These are phyloP conservation scores for Aspergillus steynii DNA, from an alignment of 495 filamentous ascomycete species.

Conservation along the genomic window DNA sequence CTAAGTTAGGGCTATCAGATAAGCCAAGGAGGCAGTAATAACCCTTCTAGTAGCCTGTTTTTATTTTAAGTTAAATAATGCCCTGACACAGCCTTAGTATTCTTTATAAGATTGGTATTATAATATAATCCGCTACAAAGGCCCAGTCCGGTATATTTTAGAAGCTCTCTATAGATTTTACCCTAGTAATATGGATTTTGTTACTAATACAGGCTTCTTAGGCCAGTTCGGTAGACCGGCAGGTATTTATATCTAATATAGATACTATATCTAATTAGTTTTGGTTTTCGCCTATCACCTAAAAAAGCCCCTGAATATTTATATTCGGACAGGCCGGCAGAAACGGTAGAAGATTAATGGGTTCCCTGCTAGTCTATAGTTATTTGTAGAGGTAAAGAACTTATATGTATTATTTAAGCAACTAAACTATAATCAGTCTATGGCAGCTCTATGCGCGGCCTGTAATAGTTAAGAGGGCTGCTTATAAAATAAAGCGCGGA, in stretches of 20 bases:
- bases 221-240: slow-evolving; percentile 13
- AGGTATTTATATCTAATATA: slow-evolving; percentile 17
- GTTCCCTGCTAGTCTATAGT: slow-evolving; percentile 19
- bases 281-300: slow-evolving; percentile 15
- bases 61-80: slow-evolving; percentile 12
- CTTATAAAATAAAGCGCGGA: not conserved
- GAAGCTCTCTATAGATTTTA: slow-evolving; percentile 17
- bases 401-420: slow-evolving; percentile 17
- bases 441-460: slow-evolving; percentile 2
- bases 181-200: slow-evolving; percentile 15
- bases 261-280: slow-evolving; percentile 16
- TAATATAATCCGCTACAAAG: slow-evolving; percentile 23
- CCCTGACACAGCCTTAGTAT: slow-evolving; percentile 8
- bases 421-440: slow-evolving; percentile 12
- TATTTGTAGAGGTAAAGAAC: slow-evolving; percentile 11
- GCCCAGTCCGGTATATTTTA: slow-evolving; percentile 14
- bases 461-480: slow-evolving; percentile 1
- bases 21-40: slow-evolving; percentile 19
- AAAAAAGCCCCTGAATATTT: slow-evolving; percentile 20
- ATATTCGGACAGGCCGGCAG: slow-evolving; percentile 13
- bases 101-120: slow-evolving; percentile 15
- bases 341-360: slow-evolving; percentile 22
- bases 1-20: slow-evolving; percentile 18
- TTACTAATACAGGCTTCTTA: slow-evolving; percentile 17
- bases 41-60: slow-evolving; percentile 24